These are phyloP conservation scores for Suillus ampliporus DNA, from an alignment of 768 basidiomycete genomes.

Conservation along the genomic window DNA sequence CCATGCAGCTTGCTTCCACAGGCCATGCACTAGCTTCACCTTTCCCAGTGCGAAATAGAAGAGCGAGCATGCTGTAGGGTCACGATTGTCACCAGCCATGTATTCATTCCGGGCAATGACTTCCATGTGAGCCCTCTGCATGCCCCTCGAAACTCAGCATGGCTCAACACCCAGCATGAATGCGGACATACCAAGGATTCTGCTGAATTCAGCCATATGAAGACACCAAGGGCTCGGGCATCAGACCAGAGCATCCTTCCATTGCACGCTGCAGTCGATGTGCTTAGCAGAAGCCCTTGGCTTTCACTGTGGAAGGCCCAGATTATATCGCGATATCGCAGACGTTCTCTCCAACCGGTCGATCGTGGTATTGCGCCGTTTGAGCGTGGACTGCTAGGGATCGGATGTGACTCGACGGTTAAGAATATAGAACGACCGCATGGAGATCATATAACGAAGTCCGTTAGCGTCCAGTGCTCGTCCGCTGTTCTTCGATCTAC, in stretches of 20 bases:
- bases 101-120: constrained; percentile 91
- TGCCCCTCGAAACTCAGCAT: constrained; percentile 8
- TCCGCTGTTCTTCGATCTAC: constrained; percentile 87
- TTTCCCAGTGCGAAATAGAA: constrained; percentile 97
- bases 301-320: constrained; percentile 98
- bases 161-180: constrained; percentile 3
- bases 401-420: constrained; percentile 65
- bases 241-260: constrained; percentile 92
- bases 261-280: constrained; percentile 72
- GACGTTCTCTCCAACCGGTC: constrained; percentile 70
- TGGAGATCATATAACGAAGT: constrained; percentile 88
- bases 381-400: constrained; percentile 51
- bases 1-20: constrained; percentile 96
- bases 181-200: constrained; percentile 72
- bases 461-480: constrained; percentile 94
- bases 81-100: constrained; percentile 83
- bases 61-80: constrained; percentile 88
- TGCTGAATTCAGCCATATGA: constrained; percentile 83
- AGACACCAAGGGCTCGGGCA: constrained; percentile 84
- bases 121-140: constrained; percentile 82
- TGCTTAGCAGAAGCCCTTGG: constrained; percentile 80
- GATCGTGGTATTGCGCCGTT: constrained; percentile 46
- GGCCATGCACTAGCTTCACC: constrained; percentile 86
- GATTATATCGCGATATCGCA: constrained; percentile 92
- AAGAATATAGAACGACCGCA: constrained; percentile 90